Base-by-base conservation (phyloP, 2,329 filamentous ascomycete genomes). In the Zasmidium citrigriseum region DNA sequence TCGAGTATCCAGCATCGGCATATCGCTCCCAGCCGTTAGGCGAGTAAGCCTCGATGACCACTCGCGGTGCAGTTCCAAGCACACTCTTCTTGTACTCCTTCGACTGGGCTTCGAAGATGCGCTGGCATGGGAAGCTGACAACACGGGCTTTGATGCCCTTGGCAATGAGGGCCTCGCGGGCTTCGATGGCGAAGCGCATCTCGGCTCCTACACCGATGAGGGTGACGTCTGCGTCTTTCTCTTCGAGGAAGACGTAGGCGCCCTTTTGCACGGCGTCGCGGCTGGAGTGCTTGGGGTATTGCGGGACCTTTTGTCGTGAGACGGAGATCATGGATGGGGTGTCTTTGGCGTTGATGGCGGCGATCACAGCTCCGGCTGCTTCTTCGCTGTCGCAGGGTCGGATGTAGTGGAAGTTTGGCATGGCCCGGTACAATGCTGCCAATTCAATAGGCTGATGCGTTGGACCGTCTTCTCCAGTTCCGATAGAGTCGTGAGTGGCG, bases 31-130 rank as follows among this genome's bases (percentile, higher is more conserved):
- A 86, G 0, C 83, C 82, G 58, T 82, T 81, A 1, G 79, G 75
- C 1, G 80, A 77, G 66, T 84, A 86, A 0, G 84, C 82, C 70
- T 88, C 86, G 46, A 88, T 82, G 3, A 86, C 81, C 16, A 88
- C 81, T 2, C 66, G 53, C 7, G 67, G 68, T 14, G 61, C 67
- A 16, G 64, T 62, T 46, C 76, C 75, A 1, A 86, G 72, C 1
- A 80, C 77, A 1, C 77, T 64, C 0, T 79, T 75, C 66, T 75
- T 78, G 66, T 83, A 83, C 44, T 77, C 72, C 2, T 72, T 62
- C 0, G 73, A 60, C 63, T 83, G 80, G 5, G 72, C 64, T 58
- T 82, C 80, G 62, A 83, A 83, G 16, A 83, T 64, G 0, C 78
- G 72, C 66, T 80, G 77, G 61, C 77, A 82, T 0, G 81, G 81